Evolutionary conservation across 2,329 filamentous ascomycete species (phyloP).

Genomic region (Colletotrichum chlorophyti): DNA sequence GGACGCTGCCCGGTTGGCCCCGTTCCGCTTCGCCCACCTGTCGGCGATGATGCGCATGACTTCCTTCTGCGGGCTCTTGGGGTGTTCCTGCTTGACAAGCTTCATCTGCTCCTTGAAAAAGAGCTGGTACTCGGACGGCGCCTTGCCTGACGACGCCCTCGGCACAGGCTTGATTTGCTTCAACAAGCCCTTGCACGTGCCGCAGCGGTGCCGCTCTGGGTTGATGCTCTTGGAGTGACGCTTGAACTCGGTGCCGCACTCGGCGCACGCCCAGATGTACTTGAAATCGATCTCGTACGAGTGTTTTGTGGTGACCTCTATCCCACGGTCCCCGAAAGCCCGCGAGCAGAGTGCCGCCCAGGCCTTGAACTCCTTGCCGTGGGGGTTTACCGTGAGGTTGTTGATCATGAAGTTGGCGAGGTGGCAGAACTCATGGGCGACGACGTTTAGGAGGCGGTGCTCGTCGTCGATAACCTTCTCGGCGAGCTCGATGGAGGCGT

Average conservation of each 20-base stretch:
- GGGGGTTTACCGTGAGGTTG: constrained; percentile 76
- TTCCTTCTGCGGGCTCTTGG: constrained; percentile 66
- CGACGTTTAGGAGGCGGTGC: constrained; percentile 80
- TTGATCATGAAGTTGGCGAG: constrained; percentile 90
- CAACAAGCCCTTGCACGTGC: constrained; percentile 73
- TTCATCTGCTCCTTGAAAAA: constrained; percentile 74
- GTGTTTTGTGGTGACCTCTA: constrained; percentile 89
- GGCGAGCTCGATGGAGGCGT: constrained; percentile 87
- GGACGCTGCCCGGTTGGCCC: constrained; percentile 33
- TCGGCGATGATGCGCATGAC: constrained; percentile 73
- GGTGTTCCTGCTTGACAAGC: constrained; percentile 62
- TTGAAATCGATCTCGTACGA: constrained; percentile 90
- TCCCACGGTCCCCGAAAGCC: constrained; percentile 65
- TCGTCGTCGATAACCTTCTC: constrained; percentile 85
- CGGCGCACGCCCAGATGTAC: constrained; percentile 82
- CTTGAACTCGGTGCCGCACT: constrained; percentile 76
- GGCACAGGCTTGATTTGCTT: constrained; percentile 83
- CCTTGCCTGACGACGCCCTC: constrained; percentile 43
- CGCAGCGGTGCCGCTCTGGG: constrained; percentile 73
- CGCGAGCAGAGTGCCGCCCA: constrained; percentile 67
- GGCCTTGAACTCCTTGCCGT: constrained; percentile 82
- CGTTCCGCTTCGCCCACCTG: constrained; percentile 63
- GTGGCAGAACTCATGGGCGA: constrained; percentile 98
- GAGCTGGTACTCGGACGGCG: constrained; percentile 53
- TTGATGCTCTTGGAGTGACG: constrained; percentile 89